Base-by-base conservation (phyloP, 2,329 filamentous ascomycete genomes). In the Blastomyces gilchristii region DNA sequence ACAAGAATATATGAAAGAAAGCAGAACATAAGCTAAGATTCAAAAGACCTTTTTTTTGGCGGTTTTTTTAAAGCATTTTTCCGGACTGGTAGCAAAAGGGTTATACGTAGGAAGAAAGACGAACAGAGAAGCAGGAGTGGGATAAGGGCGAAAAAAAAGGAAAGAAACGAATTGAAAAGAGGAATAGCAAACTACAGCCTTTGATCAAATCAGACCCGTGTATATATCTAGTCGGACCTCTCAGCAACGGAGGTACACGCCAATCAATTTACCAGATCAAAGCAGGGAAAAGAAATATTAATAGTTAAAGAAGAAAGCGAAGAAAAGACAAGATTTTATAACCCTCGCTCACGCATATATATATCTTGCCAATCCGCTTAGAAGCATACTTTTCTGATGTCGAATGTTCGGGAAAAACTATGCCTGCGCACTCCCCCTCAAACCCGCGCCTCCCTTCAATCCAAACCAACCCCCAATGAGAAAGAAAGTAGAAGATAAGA, bases 1-100 rank as follows among this genome's bases (percentile, higher is more conserved):
- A 67, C 69, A 71, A 34, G 31, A 74, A 70, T 74, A 75, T 72
- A 74, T 74, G 69, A 69, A 34, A 34, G 31, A 34, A 34, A 34
- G 31, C 3, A 34, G 7, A 6, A 34, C 1, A 5, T 5, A 34
- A 34, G 2, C 7, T 34, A 3, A 7, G 31, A 34, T 34, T 34
- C 4, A 37, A 37, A 8, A 9, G 9, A 9, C 8, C n/a, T 22
- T 22, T 34, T 34, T 54, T 54, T 34, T 11, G 16, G n/a, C 25
- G 22, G 18, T 50, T 50, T 8, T 49, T 49, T 22, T 22, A 14
- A 14, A 5, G 4, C 8, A 22, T 25, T 49, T 49, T 49, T 18
- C 16, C 8, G 16, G 14, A 8, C 6, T 49, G 14, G 54, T 28
- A 31, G 34, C 34, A 37, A 37, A 37, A 9, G 34, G 8, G 8